Evolutionary conservation across 176 grass and related monocot species (phyloP).

Genomic region (Canna indica): DNA sequence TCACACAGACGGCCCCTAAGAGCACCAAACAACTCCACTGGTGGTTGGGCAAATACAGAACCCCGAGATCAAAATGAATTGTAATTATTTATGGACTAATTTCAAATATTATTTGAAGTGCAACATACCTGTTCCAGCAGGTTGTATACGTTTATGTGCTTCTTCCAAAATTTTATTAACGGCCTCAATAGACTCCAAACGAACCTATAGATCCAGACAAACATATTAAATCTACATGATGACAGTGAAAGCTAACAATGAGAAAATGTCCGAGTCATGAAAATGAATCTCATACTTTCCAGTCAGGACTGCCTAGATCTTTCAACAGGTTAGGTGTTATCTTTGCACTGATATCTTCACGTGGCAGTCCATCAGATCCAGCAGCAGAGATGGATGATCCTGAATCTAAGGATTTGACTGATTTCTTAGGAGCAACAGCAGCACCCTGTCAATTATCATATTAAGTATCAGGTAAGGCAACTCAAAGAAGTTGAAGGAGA

Average conservation of each 20-base stretch:
- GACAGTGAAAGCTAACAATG: neutral
- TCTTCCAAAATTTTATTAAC: conserved; percentile 95
- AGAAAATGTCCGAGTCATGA: conserved; percentile 1
- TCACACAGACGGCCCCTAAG: conserved; percentile 79
- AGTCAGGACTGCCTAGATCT: conserved; percentile 80
- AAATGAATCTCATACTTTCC: conserved; percentile 55
- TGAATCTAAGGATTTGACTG: conserved; percentile 54
- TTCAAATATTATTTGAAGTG: neutral
- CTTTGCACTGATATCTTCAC: conserved; percentile 90
- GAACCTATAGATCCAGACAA: conserved; percentile 41
- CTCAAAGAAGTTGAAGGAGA: neutral
- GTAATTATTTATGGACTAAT: neutral
- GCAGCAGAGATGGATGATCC: conserved; percentile 37
- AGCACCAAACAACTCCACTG: conserved; percentile 74
- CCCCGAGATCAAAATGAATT: neutral
- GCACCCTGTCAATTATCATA: conserved; percentile 48
- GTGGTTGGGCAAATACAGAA: conserved; percentile 16
- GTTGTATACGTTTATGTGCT: conserved; percentile 94
- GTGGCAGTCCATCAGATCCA: conserved; percentile 73
- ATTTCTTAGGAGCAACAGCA: conserved; percentile 72
- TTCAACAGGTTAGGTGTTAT: conserved; percentile 80
- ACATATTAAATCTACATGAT: neutral
- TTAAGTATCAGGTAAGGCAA: neutral
- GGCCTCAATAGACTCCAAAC: conserved; percentile 74
- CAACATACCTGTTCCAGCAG: conserved; percentile 67